A percentile compares a stretch with the other conserved stretches of the same genome.
Evolutionary conservation across 2,329 filamentous ascomycete species (phyloP).

Genomic region (Botrytis tulipae): DNA sequence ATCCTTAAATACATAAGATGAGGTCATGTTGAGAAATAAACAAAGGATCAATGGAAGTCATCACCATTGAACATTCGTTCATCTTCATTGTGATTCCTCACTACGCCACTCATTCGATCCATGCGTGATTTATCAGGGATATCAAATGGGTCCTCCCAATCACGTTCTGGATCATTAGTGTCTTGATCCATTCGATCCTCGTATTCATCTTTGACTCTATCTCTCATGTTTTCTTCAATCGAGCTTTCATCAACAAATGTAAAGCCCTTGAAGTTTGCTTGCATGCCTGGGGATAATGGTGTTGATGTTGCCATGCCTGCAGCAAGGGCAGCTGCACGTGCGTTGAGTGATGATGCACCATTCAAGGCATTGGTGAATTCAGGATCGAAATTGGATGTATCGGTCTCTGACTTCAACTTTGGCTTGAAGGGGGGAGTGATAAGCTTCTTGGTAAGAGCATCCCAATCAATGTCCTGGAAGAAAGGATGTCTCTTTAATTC

Average conservation of each 20-base stretch:
- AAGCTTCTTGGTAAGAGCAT: constrained; percentile 80
- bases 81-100: constrained; percentile 55
- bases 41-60: constrained; percentile 60
- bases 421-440: constrained; percentile 97
- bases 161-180: constrained; percentile 46
- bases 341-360: constrained; percentile 83
- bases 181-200: constrained; percentile 60
- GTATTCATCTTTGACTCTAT: constrained; percentile 49
- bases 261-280: constrained; percentile 97
- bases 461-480: constrained; percentile 94
- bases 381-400: constrained; percentile 97
- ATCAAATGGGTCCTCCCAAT: constrained; percentile 44
- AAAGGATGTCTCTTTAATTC: constrained; percentile 94
- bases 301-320: constrained; percentile 86
- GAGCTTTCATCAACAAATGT: constrained; percentile 98
- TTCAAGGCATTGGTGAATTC: constrained; percentile 96
- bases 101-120: constrained; percentile 64
- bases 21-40: constrained; percentile 8
- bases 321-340: constrained; percentile 82
- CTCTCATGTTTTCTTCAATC: constrained; percentile 79
- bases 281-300: constrained; percentile 89
- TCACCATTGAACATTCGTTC: constrained; percentile 60
- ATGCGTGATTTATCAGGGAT: constrained; percentile 44
- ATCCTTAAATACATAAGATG: constrained; percentile 17
- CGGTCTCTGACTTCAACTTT: constrained; percentile 90